Percentiles rank a stretch among this genome's conserved stretches.
Evolutionary conservation across 352 stramenopile genomes (phyloP).

Genomic region (Globisporangium carolinianum): DNA sequence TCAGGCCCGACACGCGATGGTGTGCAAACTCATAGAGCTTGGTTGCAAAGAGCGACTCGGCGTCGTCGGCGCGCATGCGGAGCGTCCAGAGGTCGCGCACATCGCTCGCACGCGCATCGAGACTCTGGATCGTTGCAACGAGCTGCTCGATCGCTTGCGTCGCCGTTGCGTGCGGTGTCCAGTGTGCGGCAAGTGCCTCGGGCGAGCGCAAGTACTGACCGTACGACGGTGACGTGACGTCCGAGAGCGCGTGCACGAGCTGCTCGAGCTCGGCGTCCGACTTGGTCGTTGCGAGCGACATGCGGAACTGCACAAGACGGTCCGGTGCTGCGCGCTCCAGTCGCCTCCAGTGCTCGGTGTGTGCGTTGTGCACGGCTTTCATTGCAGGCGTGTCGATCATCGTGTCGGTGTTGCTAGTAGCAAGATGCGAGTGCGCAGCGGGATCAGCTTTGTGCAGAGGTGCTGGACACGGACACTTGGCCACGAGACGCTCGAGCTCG

Average conservation of each 20-base stretch:
- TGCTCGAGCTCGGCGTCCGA: slow-evolving; percentile 27
- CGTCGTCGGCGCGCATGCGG: slow-evolving; percentile 26
- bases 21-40: slow-evolving; percentile 45
- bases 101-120: slow-evolving; percentile 8
- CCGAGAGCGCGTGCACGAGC: slow-evolving; percentile 31
- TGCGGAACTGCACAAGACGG: slow-evolving; percentile 22
- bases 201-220: slow-evolving; percentile 31
- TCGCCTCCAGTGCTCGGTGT: slow-evolving; percentile 6
- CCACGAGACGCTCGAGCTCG: too few relatives aligned
- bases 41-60: slow-evolving; percentile 49
- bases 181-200: slow-evolving; percentile 33
- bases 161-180: slow-evolving; percentile 19
- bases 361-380: slow-evolving; percentile 12
- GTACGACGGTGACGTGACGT: slow-evolving; percentile 42
- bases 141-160: slow-evolving; percentile 19
- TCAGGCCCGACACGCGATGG: slow-evolving; percentile 15
- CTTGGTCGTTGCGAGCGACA: slow-evolving; percentile 28
- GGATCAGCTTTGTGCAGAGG: background rate
- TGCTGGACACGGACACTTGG: background rate
- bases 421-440: background rate
- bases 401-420: too few relatives aligned
- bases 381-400: background rate
- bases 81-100: slow-evolving; percentile 44
- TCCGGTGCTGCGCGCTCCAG: slow-evolving; percentile 16
- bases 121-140: slow-evolving; percentile 4